A percentile compares a stretch with the other conserved stretches of the same genome.
Conservation (phyloP, 768 basidiomycete species). For the Royoungia palumana region DNA sequence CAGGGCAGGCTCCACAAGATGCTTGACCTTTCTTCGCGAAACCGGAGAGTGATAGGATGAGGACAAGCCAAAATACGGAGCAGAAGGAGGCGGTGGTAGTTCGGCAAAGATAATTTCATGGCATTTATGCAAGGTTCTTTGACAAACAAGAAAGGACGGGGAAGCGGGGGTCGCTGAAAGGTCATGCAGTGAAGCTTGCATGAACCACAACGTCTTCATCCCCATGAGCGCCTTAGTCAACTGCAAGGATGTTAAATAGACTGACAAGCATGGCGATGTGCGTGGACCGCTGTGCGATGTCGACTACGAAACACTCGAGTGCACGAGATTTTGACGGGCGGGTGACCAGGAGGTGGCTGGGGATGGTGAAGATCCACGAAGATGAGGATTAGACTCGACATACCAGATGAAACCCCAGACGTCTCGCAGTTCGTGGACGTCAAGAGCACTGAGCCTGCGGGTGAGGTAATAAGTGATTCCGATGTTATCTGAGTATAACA, state of each 20-base stretch:
- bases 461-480: slow-evolving; percentile 91
- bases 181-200: slow-evolving; percentile 93
- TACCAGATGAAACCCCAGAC: slow-evolving; percentile 91
- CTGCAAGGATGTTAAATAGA: slow-evolving; percentile 26
- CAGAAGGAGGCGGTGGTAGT: slow-evolving; percentile 58
- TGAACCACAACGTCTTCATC: slow-evolving; percentile 90
- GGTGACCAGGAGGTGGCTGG: slow-evolving; percentile 91
- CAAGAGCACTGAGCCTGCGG: slow-evolving; percentile 63
- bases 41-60: slow-evolving; percentile 49
- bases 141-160: slow-evolving; percentile 84
- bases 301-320: slow-evolving; percentile 90
- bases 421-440: slow-evolving; percentile 69
- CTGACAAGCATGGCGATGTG: slow-evolving; percentile 94
- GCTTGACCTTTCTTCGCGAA: slow-evolving; percentile 62
- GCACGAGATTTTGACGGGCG: slow-evolving; percentile 89
- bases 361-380: slow-evolving; percentile 11
- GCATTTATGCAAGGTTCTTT: slow-evolving; percentile 84
- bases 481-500: slow-evolving; percentile 79
- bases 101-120: slow-evolving; percentile 97
- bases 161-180: slow-evolving; percentile 53
- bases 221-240: slow-evolving; percentile 10
- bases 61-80: slow-evolving; percentile 64
- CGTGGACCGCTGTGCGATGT: slow-evolving; percentile 84
- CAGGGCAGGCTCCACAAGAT: slow-evolving; percentile 68
- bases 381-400: slow-evolving; percentile 15